These are phyloP conservation scores for Ceratobasidium sp. DNA, from an alignment of 1,284 basidiomycete species.

Conservation along the genomic window DNA sequence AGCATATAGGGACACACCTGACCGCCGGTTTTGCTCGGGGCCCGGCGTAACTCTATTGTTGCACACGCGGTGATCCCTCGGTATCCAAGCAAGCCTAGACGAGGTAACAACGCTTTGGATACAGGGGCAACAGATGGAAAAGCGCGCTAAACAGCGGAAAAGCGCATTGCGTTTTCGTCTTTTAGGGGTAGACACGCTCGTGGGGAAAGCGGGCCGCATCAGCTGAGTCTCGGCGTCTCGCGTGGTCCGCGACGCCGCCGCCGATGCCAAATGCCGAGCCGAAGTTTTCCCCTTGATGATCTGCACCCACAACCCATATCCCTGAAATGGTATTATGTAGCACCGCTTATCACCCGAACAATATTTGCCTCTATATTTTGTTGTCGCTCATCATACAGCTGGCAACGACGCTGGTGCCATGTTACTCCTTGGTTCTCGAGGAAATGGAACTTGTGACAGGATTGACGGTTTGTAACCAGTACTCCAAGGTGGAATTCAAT, in stretches of 20 bases:
- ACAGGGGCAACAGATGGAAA: neutral
- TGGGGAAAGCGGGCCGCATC: neutral
- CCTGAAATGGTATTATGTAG: neutral
- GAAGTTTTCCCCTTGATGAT: neutral
- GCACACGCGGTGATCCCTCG: neutral
- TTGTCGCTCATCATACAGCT: too few species aligned
- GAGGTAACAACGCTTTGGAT: neutral
- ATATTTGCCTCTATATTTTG: too few species aligned
- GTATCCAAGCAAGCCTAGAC: neutral
- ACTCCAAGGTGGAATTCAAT: too few species aligned
- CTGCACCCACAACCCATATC: neutral
- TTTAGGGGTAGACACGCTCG: neutral
- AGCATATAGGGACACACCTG: constrained; percentile 5
- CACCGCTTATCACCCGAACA: neutral
- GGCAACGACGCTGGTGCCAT: too few species aligned
- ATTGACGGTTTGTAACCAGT: too few species aligned
- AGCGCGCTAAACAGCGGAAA: neutral
- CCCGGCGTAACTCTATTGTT: constrained; percentile 20
- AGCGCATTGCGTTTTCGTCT: neutral
- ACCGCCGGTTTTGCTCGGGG: constrained; percentile 14
- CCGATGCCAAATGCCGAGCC: neutral
- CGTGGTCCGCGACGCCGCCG: neutral
- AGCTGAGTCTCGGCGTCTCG: neutral
- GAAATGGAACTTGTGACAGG: too few species aligned
- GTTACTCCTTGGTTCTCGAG: too few species aligned